phyloP scores from a whole-genome alignment of 495 filamentous ascomycete species.

The Tuber aestivum region DNA sequence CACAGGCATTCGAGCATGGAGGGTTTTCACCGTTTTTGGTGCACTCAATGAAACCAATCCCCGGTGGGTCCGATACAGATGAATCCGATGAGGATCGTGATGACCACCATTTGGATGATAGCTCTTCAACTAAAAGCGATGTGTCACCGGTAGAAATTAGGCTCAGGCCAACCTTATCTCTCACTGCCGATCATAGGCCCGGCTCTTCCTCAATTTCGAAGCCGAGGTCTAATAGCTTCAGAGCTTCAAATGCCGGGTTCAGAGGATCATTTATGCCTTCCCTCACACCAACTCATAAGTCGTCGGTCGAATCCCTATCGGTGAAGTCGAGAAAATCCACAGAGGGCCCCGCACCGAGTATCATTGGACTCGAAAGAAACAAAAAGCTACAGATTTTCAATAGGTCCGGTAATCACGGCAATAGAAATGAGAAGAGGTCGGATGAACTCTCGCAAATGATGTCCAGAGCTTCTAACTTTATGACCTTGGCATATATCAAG shows the following conservation, averaged over 20 bases:
- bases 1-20: conserved; percentile 55
- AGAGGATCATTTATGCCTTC: conserved; percentile 32
- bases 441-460: conserved; percentile 99
- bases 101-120: conserved; percentile 35
- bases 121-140: conserved; percentile 41
- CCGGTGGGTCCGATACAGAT: conserved; percentile 55
- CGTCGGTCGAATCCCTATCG: conserved; percentile 33
- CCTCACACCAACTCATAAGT: conserved; percentile 28
- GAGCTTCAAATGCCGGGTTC: conserved; percentile 29
- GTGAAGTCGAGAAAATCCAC: conserved; percentile 35
- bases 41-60: conserved; percentile 60
- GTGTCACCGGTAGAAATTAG: conserved; percentile 27
- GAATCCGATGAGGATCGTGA: conserved; percentile 49
- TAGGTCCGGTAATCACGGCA: conserved; percentile 17
- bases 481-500: conserved; percentile 93
- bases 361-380: conserved; percentile 27
- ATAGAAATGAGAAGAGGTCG: conserved; percentile 49
- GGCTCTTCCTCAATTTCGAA: conserved; percentile 27
- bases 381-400: conserved; percentile 40
- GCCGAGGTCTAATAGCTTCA: conserved; percentile 33
- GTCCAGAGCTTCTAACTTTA: conserved; percentile 86
- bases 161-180: conserved; percentile 31
- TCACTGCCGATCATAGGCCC: conserved; percentile 29
- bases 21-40: conserved; percentile 76
- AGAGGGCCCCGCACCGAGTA: conserved; percentile 31